Conservation (phyloP, 2,329 filamentous ascomycete genomes). For the Zarea fungicola region DNA sequence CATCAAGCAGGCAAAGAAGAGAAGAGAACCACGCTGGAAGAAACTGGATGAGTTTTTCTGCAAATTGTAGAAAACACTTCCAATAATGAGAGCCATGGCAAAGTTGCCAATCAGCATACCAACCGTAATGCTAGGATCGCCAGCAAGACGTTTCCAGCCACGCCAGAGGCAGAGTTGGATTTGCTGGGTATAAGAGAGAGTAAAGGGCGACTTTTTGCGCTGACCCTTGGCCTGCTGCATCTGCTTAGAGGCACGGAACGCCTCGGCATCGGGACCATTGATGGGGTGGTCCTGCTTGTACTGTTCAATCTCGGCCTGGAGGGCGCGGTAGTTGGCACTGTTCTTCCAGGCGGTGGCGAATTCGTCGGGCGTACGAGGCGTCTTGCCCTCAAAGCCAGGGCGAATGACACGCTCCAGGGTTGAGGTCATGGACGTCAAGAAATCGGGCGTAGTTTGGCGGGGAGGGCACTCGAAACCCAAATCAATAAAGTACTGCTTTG, state of each 20-base stretch:
- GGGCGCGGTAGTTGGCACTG: conserved; percentile 44
- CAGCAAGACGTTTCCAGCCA: conserved; percentile 69
- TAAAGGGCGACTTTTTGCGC: conserved; percentile 73
- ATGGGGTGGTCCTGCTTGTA: conserved; percentile 51
- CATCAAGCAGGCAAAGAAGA: conserved; percentile 85
- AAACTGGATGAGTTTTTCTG: conserved; percentile 62
- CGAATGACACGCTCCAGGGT: conserved; percentile 51
- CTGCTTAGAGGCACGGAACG: conserved; percentile 49
- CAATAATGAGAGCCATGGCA: conserved; percentile 69
- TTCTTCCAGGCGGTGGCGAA: conserved; percentile 55
- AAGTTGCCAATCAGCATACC: conserved; percentile 67
- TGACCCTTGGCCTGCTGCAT: conserved; percentile 52
- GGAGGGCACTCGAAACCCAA: conserved; percentile 63
- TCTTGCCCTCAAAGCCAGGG: conserved; percentile 50
- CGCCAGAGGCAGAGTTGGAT: conserved; percentile 74
- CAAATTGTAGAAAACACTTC: conserved; percentile 78
- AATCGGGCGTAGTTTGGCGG: conserved; percentile 65
- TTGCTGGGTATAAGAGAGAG: conserved; percentile 71
- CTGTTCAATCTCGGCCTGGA: conserved; percentile 50
- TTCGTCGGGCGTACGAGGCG: conserved; percentile 56
- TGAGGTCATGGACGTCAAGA: conserved; percentile 65
- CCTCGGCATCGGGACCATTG: conserved; percentile 50
- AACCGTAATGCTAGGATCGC: conserved; percentile 70
- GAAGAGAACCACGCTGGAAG: conserved; percentile 69
- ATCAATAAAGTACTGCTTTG: conserved; percentile 60